phyloP scores from a whole-genome alignment of 1,139 yeast species.

The Blastobotrys persicus region DNA sequence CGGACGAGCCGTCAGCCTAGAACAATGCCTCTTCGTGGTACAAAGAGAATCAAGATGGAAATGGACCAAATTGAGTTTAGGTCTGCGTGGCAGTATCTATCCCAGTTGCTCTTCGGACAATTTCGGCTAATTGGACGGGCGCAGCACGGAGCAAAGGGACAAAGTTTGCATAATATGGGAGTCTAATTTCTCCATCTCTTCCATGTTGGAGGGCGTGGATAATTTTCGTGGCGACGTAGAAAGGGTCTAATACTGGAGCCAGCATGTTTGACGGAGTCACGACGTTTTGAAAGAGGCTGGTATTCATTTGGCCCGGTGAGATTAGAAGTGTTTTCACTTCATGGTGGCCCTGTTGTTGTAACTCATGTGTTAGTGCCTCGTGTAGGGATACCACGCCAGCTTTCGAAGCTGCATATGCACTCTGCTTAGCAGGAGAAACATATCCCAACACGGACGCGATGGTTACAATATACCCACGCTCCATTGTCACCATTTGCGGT shows the following conservation, averaged over 20 bases:
- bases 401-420: slow-evolving; percentile 87
- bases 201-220: slow-evolving; percentile 60
- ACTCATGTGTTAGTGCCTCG: slow-evolving; percentile 72
- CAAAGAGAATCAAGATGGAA: too few relatives aligned
- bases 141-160: slow-evolving; percentile 67
- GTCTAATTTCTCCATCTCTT: slow-evolving; percentile 61
- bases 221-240: slow-evolving; percentile 57
- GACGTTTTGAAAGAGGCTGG: slow-evolving; percentile 69
- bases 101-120: slow-evolving; percentile 55
- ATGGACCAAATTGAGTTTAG: too few relatives aligned
- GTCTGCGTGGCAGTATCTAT: slow-evolving; percentile 45
- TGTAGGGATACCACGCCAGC: slow-evolving; percentile 83
- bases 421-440: slow-evolving; percentile 75
- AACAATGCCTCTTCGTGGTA: too few relatives aligned
- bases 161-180: slow-evolving; percentile 73
- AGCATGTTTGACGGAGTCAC: slow-evolving; percentile 65
- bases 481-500: slow-evolving; percentile 62
- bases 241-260: slow-evolving; percentile 80
- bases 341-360: slow-evolving; percentile 28
- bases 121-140: slow-evolving; percentile 68
- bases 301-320: slow-evolving; percentile 83
- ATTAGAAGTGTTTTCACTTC: slow-evolving; percentile 60
- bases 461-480: slow-evolving; percentile 75
- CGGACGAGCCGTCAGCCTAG: too few relatives aligned
- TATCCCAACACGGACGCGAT: slow-evolving; percentile 82